Evolutionary conservation across 208 protist genomes (phyloP), one percentile per base, ranked within the genome.

Genomic region (Naegleria fowleri): DNA sequence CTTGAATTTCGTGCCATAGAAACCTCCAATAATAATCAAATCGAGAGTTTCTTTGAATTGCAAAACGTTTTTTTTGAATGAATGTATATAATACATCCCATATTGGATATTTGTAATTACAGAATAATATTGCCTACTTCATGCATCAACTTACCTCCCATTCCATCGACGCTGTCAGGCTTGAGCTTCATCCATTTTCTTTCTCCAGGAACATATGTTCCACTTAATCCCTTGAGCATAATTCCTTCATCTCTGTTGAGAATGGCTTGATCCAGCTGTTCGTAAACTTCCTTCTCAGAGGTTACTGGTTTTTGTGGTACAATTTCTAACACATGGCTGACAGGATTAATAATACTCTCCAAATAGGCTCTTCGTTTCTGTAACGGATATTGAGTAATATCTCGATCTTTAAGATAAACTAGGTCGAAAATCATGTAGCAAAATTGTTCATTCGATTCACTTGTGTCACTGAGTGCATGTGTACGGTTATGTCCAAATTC

Each of bases 161-260:
- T 90, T 6, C 92, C 93, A 40, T 91, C 79, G 29, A 95, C 91
- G 92, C 95, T 93, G 86, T 95, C 94, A 11, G 92, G 91, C 91
- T 96, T 97, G n/a, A 95, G 87, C 91, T 97, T 97, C 83, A 95
- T 90, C 94, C 95, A 96, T 39, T 94, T 93, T 22, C 95, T 92
- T 93, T 95, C 93, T 22, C 84, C 94, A 25, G 94, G 91, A 0
- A 92, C 59, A 91, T 96, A 96, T 6, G 58, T 79, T 86, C 91
- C 93, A 36, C 6, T 29, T 5, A 41, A 75, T 33, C 75, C 59
- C 90, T 96, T 95, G 83, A 96, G 58, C 67, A 96, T 91, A 52
- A 96, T 91, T 15, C 93, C 94, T 89, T 96, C 93, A 39, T 93
- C 90, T 39, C 89, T 41, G 9, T 92, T 91, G 5, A 91, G 83